Conservation (phyloP, 345 rosid species). For the Populus deltoides region DNA sequence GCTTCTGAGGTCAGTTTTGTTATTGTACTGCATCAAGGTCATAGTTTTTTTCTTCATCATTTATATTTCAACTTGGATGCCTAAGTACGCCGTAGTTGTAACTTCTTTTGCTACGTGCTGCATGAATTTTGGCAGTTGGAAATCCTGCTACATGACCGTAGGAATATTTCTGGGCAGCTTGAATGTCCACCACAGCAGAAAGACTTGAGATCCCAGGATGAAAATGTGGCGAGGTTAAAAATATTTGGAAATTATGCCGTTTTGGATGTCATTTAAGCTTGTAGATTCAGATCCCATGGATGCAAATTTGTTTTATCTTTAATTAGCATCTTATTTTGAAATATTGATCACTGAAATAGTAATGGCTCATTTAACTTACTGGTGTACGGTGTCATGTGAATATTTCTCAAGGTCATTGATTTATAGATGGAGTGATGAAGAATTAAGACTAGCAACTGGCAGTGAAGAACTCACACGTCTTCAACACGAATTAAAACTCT, state of each 20-base stretch:
- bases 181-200: constrained; percentile 29
- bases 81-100: neutral
- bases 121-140: constrained; percentile 56
- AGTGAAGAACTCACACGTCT: constrained; percentile 44
- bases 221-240: constrained; percentile 32
- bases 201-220: constrained; percentile 28
- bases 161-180: constrained; percentile 65
- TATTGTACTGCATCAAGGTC: neutral
- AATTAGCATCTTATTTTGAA: constrained; percentile 2
- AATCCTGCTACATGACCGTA: constrained; percentile 55
- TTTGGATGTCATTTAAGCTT: neutral
- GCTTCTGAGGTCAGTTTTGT: constrained; percentile 70
- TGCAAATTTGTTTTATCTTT: neutral
- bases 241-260: neutral
- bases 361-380: constrained; percentile 6
- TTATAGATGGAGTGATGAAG: constrained; percentile 64
- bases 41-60: neutral
- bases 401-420: constrained; percentile 32
- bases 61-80: neutral
- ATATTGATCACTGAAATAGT: too few species aligned
- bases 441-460: constrained; percentile 72
- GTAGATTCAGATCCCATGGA: neutral
- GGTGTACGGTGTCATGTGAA: constrained; percentile 16
- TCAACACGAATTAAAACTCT: constrained; percentile 58
- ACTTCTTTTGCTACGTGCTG: neutral